Conservation (phyloP, 2,329 filamentous ascomycete species). For the Leptographium lundbergii region DNA sequence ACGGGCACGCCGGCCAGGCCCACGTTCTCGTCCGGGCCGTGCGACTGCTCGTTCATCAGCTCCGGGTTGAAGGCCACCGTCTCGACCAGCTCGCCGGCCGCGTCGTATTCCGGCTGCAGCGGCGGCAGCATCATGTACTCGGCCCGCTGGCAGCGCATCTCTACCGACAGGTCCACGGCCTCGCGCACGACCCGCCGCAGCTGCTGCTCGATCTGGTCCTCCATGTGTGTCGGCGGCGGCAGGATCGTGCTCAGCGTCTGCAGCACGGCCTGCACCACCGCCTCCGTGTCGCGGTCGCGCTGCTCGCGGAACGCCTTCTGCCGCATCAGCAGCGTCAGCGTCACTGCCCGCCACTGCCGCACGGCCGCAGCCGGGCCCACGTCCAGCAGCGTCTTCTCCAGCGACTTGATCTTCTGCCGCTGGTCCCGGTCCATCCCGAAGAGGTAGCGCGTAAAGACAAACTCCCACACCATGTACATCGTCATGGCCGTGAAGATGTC, state of each 20-base stretch:
- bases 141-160: constrained; percentile 93
- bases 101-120: constrained; percentile 86
- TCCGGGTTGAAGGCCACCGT: constrained; percentile 86
- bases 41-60: constrained; percentile 82
- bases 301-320: constrained; percentile 70
- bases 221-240: constrained; percentile 70
- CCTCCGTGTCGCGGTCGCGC: constrained; percentile 81
- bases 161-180: constrained; percentile 81
- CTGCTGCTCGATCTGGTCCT: constrained; percentile 69
- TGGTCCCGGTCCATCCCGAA: constrained; percentile 99
- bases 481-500: constrained; percentile 98
- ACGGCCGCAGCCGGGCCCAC: constrained; percentile 83
- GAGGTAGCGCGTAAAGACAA: constrained; percentile 92
- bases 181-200: constrained; percentile 78
- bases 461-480: constrained; percentile 99
- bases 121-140: constrained; percentile 99
- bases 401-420: constrained; percentile 87
- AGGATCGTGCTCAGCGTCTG: constrained; percentile 73
- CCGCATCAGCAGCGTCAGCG: constrained; percentile 74
- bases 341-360: constrained; percentile 92
- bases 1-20: constrained; percentile 61
- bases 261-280: constrained; percentile 86
- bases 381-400: constrained; percentile 84
- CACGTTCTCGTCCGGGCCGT: constrained; percentile 15
- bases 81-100: constrained; percentile 75